Conservation (phyloP, 805 yeast genomes). For the Ogataea siamensis region DNA sequence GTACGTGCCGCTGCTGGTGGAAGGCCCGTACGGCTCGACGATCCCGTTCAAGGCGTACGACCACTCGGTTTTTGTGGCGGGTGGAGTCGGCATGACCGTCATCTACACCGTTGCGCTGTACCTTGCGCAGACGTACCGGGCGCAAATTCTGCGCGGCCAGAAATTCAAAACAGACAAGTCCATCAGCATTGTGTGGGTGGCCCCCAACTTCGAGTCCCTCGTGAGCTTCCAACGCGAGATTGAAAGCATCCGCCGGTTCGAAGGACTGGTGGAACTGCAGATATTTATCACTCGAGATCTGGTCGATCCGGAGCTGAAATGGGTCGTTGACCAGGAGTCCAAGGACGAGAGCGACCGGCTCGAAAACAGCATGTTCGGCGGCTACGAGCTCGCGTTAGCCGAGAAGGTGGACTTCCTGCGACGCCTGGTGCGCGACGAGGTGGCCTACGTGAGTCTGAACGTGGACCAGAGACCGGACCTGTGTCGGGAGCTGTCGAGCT, state of each 20-base stretch:
- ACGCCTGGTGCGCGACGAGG: slow-evolving; percentile 19
- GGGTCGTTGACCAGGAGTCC: slow-evolving; percentile 1
- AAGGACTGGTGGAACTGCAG: slow-evolving; percentile 28
- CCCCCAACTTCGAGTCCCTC: slow-evolving; percentile 33
- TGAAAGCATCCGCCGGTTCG: slow-evolving; percentile 24
- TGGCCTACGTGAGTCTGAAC: slow-evolving; percentile 23
- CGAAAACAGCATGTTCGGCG: background rate
- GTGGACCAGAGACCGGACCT: slow-evolving; percentile 29
- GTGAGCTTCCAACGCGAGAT: slow-evolving; percentile 31
- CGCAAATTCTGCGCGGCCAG: slow-evolving; percentile 28
- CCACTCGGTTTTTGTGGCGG: slow-evolving; percentile 52
- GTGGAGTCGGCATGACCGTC: slow-evolving; percentile 67
- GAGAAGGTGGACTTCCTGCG: slow-evolving; percentile 18
- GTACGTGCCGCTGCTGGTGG: slow-evolving; percentile 45
- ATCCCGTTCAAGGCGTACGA: slow-evolving; percentile 48
- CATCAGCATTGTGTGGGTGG: slow-evolving; percentile 31
- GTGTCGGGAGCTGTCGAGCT: slow-evolving; percentile 20
- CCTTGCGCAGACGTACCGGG: slow-evolving; percentile 34
- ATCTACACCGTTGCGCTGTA: slow-evolving; percentile 46
- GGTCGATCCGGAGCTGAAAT: slow-evolving; percentile 20
- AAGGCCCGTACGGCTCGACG: slow-evolving; percentile 59
- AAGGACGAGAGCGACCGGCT: background rate
- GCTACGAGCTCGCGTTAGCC: slow-evolving; percentile 7
- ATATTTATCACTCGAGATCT: slow-evolving; percentile 30
- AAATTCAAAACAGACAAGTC: slow-evolving; percentile 20